These are phyloP conservation scores for Pistacia integerrima DNA, from an alignment of 345 rosid genomes.

Conservation along the genomic window DNA sequence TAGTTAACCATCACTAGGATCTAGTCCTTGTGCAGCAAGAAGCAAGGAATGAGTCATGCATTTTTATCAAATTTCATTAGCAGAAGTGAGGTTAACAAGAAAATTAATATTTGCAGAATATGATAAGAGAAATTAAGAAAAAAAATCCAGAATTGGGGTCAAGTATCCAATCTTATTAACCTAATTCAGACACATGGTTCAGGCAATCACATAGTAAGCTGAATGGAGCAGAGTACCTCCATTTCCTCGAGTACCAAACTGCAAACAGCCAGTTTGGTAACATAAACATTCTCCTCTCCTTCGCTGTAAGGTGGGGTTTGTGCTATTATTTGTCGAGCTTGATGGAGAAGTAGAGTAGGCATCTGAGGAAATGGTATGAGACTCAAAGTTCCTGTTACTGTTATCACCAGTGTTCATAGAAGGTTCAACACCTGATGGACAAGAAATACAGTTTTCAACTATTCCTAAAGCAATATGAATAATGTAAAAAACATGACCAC, in stretches of 20 bases:
- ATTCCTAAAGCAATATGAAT: conserved; percentile 46
- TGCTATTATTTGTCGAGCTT: conserved; percentile 37
- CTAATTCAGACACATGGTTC: conserved; percentile 9
- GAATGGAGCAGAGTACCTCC: conserved; percentile 55
- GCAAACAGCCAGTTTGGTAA: conserved; percentile 49
- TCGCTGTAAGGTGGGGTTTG: conserved; percentile 42
- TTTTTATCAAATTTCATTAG: background rate
- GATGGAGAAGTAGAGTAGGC: conserved; percentile 43
- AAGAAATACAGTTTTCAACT: conserved; percentile 45
- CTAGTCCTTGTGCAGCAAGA: background rate
- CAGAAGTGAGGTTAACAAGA: background rate
- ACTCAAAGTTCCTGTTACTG: conserved; percentile 50
- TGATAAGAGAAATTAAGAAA: background rate
- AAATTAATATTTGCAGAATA: background rate
- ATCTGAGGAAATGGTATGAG: conserved; percentile 47
- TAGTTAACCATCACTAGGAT: background rate
- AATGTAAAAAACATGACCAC: conserved; percentile 30
- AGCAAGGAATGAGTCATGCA: background rate
- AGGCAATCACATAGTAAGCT: conserved; percentile 4
- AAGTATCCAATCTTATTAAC: background rate
- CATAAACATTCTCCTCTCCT: conserved; percentile 46
- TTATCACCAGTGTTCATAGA: conserved; percentile 46
- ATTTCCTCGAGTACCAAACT: conserved; percentile 73
- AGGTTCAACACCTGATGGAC: conserved; percentile 50
- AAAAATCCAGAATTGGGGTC: background rate